Evolutionary conservation across 2,329 filamentous ascomycete species (phyloP), one percentile per base, ranked within the genome.

Genomic region (Escovopsis sp.): DNA sequence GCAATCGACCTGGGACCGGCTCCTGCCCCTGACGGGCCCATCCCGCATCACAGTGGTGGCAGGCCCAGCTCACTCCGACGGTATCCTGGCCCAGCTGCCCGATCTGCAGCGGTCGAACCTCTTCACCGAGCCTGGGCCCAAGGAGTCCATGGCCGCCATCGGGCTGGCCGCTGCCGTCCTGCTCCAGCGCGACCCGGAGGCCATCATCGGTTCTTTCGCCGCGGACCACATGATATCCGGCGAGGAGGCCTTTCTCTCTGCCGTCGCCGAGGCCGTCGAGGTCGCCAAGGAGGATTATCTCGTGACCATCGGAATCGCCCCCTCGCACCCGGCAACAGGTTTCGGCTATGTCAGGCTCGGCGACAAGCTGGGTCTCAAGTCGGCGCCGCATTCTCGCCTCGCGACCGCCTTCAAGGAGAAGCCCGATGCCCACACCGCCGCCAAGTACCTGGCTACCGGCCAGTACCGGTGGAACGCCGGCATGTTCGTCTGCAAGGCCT

Each of bases 171-270:
- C 51, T 9, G 51, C 51, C 14, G 47, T 53, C 41, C 48, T 53
- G 25, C 41, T 50, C 33, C 41, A 51, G 30, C 50, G 51, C 29
- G 50, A 53, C 14, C 49, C 46, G 11, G 47, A 52, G 7, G 51
- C 51, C 15, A 41, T 53, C 35, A 52, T 53, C 25, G 51, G 51
- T 29, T 53, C 51, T 4, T 53, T 53, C 35, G 51, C 51, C 31
- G 51, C 51, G 14, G 51, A 53, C 40, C 51, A 53, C 37, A 53
- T 53, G 51, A 53, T 53, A 33, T 51, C 51, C 24, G 51, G 51
- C 29, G 51, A 53, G 39, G 51, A 53, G 27, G 51, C 51, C 10
- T 53, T 53, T 44, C 49, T 52, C 35, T 46, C 45, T 34, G 51
- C 51, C 6, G 51, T 53, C 24, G 47, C 49, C 12, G 51, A 53